Evolutionary conservation across 495 filamentous ascomycete species (phyloP), one percentile per base, ranked within the genome.

Genomic region (Aspergillus sclerotioniger): DNA sequence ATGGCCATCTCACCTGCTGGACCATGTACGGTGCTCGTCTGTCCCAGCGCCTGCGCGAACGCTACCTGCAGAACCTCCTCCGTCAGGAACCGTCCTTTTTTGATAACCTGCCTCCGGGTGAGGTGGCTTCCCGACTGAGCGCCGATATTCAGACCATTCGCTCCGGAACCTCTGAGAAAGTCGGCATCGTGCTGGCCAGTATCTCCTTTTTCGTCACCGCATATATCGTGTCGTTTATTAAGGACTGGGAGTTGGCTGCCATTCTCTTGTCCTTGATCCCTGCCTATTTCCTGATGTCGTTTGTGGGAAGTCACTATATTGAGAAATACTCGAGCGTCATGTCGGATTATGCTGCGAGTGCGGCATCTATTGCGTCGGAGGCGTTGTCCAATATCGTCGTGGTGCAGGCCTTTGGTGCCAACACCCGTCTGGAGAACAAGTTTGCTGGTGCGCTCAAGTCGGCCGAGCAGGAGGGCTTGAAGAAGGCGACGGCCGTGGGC

Each of bases 111-210:
- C 76, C 82, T 3, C 71, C 81, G 0, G 80, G 82, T 8, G 84
- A 88, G 70, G 82, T 87, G n/a, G 77, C 84, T 5, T 81, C 82
- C 19, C 76, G 84, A 32, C 71, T 89, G 15, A 85, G 75, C 35
- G 75, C 72, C 47, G 85, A 89, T 59, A 82, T 87, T 31, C 78
- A 82, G 50, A 76, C 79, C 6, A 82, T 88, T 56, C 82, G 79
- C 32, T 80, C 79, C 0, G 86, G 86, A 20, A 87, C 84, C 9
- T 82, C 82, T 0, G 86, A 89, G 68, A 89, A 89, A 62, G 84
- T 86, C 13, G 85, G 85, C 31, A 80, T 88, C 6, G 79, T 77
- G 44, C 65, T 88, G 31, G 74, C 77, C 33, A 81, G 78, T 35
- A 58, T 85, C 10, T 78, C 82, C 12, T 87, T 85, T 63, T 87